A percentile compares a stretch with the other conserved stretches of the same genome.
These are phyloP conservation scores for Babesia ovata DNA, from an alignment of 169 alveolate genomes.

Conservation along the genomic window DNA sequence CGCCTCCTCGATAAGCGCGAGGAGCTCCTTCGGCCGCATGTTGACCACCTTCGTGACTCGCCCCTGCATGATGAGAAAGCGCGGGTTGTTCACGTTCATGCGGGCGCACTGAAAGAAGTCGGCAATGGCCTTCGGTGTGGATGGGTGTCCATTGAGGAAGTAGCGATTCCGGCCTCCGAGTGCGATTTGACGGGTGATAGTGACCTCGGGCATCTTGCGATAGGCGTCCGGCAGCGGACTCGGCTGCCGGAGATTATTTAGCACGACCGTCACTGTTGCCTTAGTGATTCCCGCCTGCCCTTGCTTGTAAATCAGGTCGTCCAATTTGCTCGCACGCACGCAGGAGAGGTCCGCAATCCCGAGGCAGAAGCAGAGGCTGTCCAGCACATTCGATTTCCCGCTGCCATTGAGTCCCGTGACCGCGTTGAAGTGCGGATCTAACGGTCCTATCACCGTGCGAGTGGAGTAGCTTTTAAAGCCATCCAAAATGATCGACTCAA, in stretches of 20 bases:
- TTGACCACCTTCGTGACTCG: constrained; percentile 96
- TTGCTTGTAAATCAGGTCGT: constrained; percentile 96
- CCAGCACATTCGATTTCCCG: constrained; percentile 98
- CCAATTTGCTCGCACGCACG: constrained; percentile 92
- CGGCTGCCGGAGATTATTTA: constrained; percentile 87
- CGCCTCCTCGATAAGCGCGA: constrained; percentile 96
- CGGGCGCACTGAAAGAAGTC: constrained; percentile 92
- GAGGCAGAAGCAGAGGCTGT: constrained; percentile 96
- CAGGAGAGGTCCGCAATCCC: constrained; percentile 88
- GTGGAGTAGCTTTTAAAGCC: constrained; percentile 96
- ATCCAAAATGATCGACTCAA: constrained; percentile 92
- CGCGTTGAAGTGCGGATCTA: constrained; percentile 98
- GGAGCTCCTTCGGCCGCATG: constrained; percentile 96
- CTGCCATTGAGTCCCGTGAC: constrained; percentile 99
- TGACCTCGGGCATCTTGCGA: constrained; percentile 83
- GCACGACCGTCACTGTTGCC: constrained; percentile 96
- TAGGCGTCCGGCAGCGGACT: constrained; percentile 85
- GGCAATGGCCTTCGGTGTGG: constrained; percentile 90
- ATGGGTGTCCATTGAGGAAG: constrained; percentile 93
- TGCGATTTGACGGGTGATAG: constrained; percentile 91
- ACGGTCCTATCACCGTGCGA: constrained; percentile 89
- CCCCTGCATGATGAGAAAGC: constrained; percentile 97
- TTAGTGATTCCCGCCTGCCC: constrained; percentile 98
- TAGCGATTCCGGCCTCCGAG: constrained; percentile 94
- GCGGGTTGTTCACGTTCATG: constrained; percentile 97